Evolutionary conservation across 78 protist species (phyloP), one percentile per base, ranked within the genome.

Genomic region (Chrysochromulina parva): DNA sequence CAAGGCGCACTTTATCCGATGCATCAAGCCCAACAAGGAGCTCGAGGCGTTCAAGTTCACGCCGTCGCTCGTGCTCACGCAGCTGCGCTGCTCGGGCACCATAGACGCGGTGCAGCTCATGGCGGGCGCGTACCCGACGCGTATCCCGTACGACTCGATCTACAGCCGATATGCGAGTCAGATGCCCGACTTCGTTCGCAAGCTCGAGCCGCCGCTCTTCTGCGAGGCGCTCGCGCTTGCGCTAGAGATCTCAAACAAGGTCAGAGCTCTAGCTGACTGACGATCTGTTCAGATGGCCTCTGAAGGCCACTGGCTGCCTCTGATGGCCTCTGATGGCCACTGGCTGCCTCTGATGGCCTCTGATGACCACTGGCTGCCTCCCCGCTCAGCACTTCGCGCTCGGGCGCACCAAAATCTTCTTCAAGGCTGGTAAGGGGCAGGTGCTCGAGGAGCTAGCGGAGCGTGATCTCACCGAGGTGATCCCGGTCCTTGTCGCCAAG

Each of bases 1-100:
- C 57, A 74, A 74, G 82, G 82, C 86, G 52, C 91, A 89, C 50
- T 89, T 55, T 38, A 22, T 89, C 14, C 91, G 91, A 11, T 67
- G 89, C 55, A 87, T 89, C 85, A 73, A 84, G 69, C 91, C 91
- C 17, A 87, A n/a, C 66, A 2, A 54, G 3, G 1, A 3, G 47
- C 47, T 5, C 48, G 22, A 1, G 9, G 17, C 85, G 19, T 6
- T 0, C 47, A 0, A 6, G 0, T 89, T 89, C 85, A n/a, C 5
- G 52, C n/a, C 52, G 26, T 5, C 55, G 85, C 62, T 89, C 74
- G 81, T 71, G 52, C 58, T 17, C 28, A 47, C 9, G 7, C 91
- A 89, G 58, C 55, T 89, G 13, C 58, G 81, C 50, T 67, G 66
- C 58, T 48, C 86, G 17, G 86, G 86, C n/a, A 28, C 14, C 57